Base-by-base conservation (phyloP, 805 yeast species). In the Pichia eremophila region DNA sequence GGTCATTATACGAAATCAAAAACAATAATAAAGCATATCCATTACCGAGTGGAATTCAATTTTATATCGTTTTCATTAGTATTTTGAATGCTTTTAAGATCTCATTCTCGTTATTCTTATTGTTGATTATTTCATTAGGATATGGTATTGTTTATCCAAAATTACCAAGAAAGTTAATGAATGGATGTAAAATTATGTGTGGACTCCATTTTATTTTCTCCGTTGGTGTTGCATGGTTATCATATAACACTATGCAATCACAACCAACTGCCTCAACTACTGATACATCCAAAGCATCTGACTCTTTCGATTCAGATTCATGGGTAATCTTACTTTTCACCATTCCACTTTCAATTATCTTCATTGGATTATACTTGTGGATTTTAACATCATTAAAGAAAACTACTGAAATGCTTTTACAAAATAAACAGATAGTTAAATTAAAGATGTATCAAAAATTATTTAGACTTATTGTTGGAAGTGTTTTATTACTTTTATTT, bases 141-240 rank as follows among this genome's bases (percentile, higher is more conserved):
- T 93, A 90, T 66, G 97, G 98, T 52, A 89, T 93, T 43, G 98
- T 93, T 44, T 80, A 78, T 60, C 89, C 96, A 41, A 83, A 89
- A 52, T 74, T 93, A 51, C 85, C 89, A 42, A 78, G 78, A 63
- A 77, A 78, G 47, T 59, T 74, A 29, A 87, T 93, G 96, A 71
- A 81, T 57, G 79, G 73, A 63, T 79, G 87, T 62, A 75, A 81
- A 57, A 63, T 79, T 14, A 71, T 82, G 45, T 77, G 85, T 1
- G 74, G 62, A 6, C 65, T 75, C 15, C 84, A 81, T 51, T 81
- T 80, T 48, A 68, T 74, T 19, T 71, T 76, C 42, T 73, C 81
- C 22, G 67, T 74, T 19, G 71, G 75, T 22, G 83, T 73, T 61
- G 69, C 79, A 40, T 62, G 69, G 51, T 66, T 81, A 46, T 70